Base-by-base conservation (phyloP, 768 basidiomycete species). In the Podaxis carcinomalis region DNA sequence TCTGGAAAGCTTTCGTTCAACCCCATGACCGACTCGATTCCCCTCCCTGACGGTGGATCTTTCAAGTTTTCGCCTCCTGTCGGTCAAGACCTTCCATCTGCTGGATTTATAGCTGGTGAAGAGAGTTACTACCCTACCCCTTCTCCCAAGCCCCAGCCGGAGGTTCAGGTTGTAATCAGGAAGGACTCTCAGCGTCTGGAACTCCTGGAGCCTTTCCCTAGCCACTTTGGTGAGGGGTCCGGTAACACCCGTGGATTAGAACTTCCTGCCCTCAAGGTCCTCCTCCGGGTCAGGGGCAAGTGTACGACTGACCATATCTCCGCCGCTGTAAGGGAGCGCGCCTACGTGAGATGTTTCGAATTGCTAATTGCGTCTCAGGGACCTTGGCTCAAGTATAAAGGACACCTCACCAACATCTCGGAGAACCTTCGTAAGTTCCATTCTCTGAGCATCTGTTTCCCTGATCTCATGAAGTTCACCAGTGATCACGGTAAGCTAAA, bases 251-350 rank as follows among this genome's bases (percentile, higher is more conserved):
- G 82, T 59, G 83, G 80, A 13, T 72, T 87, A 39, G 97, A 99
- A 76, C 78, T 98, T 14, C 89, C 93, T 7, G 67, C 83, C 23
- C 76, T 98, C 72, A 92, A 86, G 67, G 92, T 96, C 55, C 73
- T 99, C 53, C 85, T 98, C 83, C 79, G 94, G 32, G 93, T 98
- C 5, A 80, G 92, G 65, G 97, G 97, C n/a, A 98, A 99, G 76
- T 99, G 97, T 73, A 99, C 97, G 11, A 99, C 97, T 16, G 97
- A 99, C 69, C 97, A 98, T 70, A 99, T 98, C 60, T 95, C 92
- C 36, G 97, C 97, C 40, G 97, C 97, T 35, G 91, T 92, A 66
- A 54, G 87, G 76, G 4, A 36, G 14, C 11, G 10, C 42, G 10
- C 35, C 27, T 14, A 21, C 52, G 51, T 32, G 32, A 44, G 46